Evolutionary conservation across 495 filamentous ascomycete genomes (phyloP).

Genomic region (Hypoxylon rickii): DNA sequence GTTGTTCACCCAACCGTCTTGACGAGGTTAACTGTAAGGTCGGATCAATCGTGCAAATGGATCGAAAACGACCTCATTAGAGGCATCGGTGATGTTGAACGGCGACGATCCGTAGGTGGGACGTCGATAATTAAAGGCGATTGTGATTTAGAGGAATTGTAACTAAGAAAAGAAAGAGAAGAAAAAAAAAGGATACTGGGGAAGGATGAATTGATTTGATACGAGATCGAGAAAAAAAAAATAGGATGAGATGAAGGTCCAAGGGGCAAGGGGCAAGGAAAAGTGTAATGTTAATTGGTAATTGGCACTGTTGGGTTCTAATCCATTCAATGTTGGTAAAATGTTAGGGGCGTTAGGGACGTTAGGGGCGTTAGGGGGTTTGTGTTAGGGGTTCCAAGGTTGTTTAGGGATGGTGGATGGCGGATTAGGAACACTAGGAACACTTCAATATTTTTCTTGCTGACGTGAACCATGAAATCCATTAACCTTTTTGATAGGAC

Average conservation of each 20-base stretch:
- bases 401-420: too few species aligned
- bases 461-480: not conserved
- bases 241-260: slow-evolving; percentile 21
- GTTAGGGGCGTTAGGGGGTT: too few species aligned
- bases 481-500: not conserved
- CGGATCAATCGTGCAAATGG: slow-evolving; percentile 20
- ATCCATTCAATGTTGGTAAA: too few species aligned
- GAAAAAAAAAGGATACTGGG: slow-evolving; percentile 8
- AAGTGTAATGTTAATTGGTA: not conserved
- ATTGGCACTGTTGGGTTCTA: too few species aligned
- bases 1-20: slow-evolving; percentile 19
- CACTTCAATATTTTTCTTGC: too few species aligned
- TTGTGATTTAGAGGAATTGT: slow-evolving; percentile 5
- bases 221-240: slow-evolving; percentile 14
- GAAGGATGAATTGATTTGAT: slow-evolving; percentile 18
- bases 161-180: slow-evolving; percentile 12
- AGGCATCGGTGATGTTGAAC: slow-evolving; percentile 9
- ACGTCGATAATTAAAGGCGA: not conserved
- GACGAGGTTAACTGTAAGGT: slow-evolving; percentile 12
- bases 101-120: slow-evolving; percentile 13
- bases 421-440: not conserved
- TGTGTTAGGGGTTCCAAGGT: too few species aligned
- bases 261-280: not conserved
- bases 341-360: too few species aligned
- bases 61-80: slow-evolving; percentile 26